These are phyloP conservation scores for Ascochyta lentis DNA, from an alignment of 2,329 filamentous ascomycete genomes.

Conservation along the genomic window DNA sequence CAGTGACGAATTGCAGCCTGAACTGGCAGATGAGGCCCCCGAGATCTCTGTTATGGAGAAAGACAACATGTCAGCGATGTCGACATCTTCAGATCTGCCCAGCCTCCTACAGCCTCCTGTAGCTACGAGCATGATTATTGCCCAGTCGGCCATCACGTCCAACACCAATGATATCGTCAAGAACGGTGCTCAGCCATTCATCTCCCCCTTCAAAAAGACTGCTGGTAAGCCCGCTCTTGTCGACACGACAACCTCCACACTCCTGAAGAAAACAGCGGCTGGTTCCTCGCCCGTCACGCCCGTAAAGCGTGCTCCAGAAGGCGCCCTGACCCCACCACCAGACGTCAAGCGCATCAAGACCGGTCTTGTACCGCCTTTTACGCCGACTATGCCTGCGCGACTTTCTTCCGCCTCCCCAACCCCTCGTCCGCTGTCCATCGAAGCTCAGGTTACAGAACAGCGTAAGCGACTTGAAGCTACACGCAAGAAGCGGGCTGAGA, in stretches of 20 bases:
- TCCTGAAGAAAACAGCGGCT: neutral
- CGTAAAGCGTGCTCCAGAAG: neutral
- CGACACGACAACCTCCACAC: neutral
- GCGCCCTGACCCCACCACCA: conserved; percentile 4
- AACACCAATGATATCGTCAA: conserved; percentile 5
- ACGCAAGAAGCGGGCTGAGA: conserved; percentile 23
- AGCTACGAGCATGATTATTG: neutral
- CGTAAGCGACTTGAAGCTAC: conserved; percentile 24
- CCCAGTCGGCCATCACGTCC: neutral
- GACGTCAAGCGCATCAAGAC: conserved; percentile 23
- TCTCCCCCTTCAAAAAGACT: conserved; percentile 1
- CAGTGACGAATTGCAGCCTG: neutral
- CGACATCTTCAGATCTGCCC: neutral
- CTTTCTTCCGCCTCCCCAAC: conserved; percentile 3
- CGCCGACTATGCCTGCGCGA: neutral
- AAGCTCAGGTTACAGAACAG: conserved; percentile 24
- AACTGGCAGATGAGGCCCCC: neutral
- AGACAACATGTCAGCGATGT: neutral
- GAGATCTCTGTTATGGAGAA: neutral
- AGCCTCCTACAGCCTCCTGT: neutral
- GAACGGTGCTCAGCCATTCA: neutral
- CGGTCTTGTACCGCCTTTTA: neutral
- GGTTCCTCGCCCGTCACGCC: neutral
- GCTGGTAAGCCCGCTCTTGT: neutral
- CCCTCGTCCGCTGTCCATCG: conserved; percentile 7